Percentiles rank a stretch among this genome's conserved stretches.
Evolutionary conservation across 352 stramenopile genomes (phyloP).

Genomic region (Pythium graminicola): DNA sequence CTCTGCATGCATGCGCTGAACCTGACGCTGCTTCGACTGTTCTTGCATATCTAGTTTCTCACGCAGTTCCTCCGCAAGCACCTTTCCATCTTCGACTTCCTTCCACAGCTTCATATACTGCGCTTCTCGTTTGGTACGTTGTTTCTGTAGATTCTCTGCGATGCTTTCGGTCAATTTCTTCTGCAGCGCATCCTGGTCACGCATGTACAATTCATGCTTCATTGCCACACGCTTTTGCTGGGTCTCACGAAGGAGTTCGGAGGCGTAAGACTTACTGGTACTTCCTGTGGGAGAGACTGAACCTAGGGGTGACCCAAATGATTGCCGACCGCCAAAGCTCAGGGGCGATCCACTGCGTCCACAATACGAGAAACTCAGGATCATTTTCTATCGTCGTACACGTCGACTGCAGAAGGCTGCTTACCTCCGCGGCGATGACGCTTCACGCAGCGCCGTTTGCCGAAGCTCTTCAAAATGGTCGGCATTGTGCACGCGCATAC

Average conservation of each 20-base stretch:
- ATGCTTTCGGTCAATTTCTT: conserved; percentile 59
- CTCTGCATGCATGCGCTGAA: conserved; percentile 69
- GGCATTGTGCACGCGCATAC: conserved; percentile 69
- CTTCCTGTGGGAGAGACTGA: conserved; percentile 22
- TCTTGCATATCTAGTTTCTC: conserved; percentile 60
- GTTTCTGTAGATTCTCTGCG: conserved; percentile 54
- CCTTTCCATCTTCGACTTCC: conserved; percentile 65
- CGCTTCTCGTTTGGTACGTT: conserved; percentile 55
- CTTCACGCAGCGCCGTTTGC: conserved; percentile 37
- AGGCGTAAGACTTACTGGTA: conserved; percentile 27
- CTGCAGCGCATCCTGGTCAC: conserved; percentile 55
- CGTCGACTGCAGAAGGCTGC: too few relatives aligned
- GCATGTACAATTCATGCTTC: conserved; percentile 70
- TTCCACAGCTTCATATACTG: conserved; percentile 65
- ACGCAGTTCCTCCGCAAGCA: conserved; percentile 50
- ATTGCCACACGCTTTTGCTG: conserved; percentile 67
- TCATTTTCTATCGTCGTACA: too few relatives aligned
- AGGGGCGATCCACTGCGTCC: conserved; percentile 19
- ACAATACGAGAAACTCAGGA: too few relatives aligned
- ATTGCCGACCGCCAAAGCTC: conserved; percentile 22
- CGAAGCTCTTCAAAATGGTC: conserved; percentile 68
- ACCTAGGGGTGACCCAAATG: conserved; percentile 19
- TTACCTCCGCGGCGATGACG: conserved; percentile 22
- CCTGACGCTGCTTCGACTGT: conserved; percentile 49
- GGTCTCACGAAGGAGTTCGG: conserved; percentile 50